Evolutionary conservation across 805 yeast genomes (phyloP).

Genomic region (Wickerhamiella sergipiensis): DNA sequence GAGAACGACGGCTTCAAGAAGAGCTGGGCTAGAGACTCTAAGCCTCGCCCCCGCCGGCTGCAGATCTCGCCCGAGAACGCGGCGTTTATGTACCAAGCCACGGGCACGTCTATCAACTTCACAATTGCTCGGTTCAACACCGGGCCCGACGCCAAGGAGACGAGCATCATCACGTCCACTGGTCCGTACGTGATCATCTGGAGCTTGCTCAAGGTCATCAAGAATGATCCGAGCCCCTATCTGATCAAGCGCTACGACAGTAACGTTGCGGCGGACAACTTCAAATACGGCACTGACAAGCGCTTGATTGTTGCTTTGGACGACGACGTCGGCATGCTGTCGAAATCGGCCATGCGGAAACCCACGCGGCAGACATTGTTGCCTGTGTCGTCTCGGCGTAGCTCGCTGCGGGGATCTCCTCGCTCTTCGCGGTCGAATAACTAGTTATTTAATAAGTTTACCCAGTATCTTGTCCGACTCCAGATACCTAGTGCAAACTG

Average conservation of each 20-base stretch:
- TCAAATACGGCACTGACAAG: constrained; percentile 57
- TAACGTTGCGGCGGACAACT: constrained; percentile 61
- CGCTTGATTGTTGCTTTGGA: constrained; percentile 61
- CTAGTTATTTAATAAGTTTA: neutral
- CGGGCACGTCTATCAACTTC: constrained; percentile 39
- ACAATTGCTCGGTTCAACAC: constrained; percentile 69
- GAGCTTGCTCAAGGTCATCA: constrained; percentile 50
- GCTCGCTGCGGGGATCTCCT: neutral
- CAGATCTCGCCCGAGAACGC: constrained; percentile 60
- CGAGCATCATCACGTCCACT: constrained; percentile 58
- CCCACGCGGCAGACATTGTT: constrained; percentile 33
- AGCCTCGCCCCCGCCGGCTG: constrained; percentile 58
- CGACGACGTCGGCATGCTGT: constrained; percentile 63
- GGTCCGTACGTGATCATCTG: constrained; percentile 78
- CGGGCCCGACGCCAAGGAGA: constrained; percentile 49
- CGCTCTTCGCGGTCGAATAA: neutral
- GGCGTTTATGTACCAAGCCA: constrained; percentile 41
- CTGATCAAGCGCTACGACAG: constrained; percentile 48
- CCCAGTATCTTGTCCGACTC: too few relatives aligned
- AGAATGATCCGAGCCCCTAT: constrained; percentile 43
- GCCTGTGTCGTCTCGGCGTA: neutral
- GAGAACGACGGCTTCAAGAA: constrained; percentile 56
- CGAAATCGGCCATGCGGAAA: constrained; percentile 41
- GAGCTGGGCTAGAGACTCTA: constrained; percentile 47
- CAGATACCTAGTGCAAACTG: too few relatives aligned